Base-by-base conservation (phyloP, 495 filamentous ascomycete genomes). In the Penicillium silybi region DNA sequence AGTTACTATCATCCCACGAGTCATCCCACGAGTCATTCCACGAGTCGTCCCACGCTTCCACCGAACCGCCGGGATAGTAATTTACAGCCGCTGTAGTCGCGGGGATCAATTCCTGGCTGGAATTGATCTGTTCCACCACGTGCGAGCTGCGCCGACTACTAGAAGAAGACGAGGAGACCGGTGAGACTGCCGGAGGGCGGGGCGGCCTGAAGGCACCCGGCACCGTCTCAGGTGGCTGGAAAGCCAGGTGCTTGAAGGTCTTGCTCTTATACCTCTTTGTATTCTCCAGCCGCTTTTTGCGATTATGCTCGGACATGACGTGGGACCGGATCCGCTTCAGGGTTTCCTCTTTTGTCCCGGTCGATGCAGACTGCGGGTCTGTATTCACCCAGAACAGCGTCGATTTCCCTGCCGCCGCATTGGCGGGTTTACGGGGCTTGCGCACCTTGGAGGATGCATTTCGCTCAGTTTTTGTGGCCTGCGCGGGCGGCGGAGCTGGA, bases 231-330 rank as follows among this genome's bases (percentile, higher is more conserved):
- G 64, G 63, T 0, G 71, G 64, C 47, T 69, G 69, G 40, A 68
- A 77, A 42, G 71, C 65, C 40, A 74, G 50, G n/a, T 72, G 66
- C 34, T 74, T 74, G 63, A 65, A 75, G 16, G 69, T 62, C 54
- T 77, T 74, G 56, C 59, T 66, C 42, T 74, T 77, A 56, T 74
- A 72, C 13, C 68, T 66, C 42, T 72, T 70, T 3, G 70, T 75
- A 39, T 63, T 75, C 17, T 74, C 72, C 35, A 74, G 53, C 37
- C 74, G 61, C 49, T 77, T 77, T 57, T 75, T 77, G 50, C 74
- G 71, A 59, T 77, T 77, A 52, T 77, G 74, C 46, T 77, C 74
- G 26, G 74, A 75, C 74, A 77, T 77, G 22, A 77, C 74, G 68
- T 77, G 74, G 19, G 74, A 77, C 16, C 74, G 72, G 42, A 77